These are phyloP conservation scores for Cordyceps tenuipes DNA, from an alignment of 2,329 filamentous ascomycete species.

Conservation along the genomic window DNA sequence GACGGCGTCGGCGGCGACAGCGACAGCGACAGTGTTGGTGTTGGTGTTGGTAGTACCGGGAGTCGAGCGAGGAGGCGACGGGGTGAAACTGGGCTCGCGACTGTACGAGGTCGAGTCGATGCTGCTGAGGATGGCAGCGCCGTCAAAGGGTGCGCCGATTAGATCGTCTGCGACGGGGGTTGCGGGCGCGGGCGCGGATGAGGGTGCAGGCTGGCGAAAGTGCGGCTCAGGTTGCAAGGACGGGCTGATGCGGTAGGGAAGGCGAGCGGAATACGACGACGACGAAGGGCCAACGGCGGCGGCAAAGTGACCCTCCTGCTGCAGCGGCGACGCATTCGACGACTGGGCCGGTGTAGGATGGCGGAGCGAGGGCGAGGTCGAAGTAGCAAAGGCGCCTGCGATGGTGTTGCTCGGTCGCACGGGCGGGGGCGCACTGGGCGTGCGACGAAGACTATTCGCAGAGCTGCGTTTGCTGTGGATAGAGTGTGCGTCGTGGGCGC, in stretches of 20 bases:
- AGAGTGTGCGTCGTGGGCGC: conserved; percentile 45
- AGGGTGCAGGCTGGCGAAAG: conserved; percentile 18
- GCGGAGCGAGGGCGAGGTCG: conserved; percentile 41
- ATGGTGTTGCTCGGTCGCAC: conserved; percentile 38
- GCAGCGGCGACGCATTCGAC: conserved; percentile 39
- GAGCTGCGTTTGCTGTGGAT: conserved; percentile 57
- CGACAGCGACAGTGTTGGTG: no score
- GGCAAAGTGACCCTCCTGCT: conserved; percentile 37
- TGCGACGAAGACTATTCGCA: conserved; percentile 47
- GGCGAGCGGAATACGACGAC: neutral
- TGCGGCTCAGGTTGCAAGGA: conserved; percentile 20
- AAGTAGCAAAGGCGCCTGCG: conserved; percentile 25
- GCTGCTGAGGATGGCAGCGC: conserved; percentile 51
- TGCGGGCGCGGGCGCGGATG: conserved; percentile 17
- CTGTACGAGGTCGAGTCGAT: conserved; percentile 42
- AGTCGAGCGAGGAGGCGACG: conserved; percentile 18
- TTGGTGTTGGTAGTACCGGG: conserved; percentile 21
- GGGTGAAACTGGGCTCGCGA: neutral
- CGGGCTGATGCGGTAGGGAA: conserved; percentile 8
- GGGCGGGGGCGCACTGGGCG: conserved; percentile 52
- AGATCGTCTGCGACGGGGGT: conserved; percentile 45
- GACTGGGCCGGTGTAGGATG: conserved; percentile 32
- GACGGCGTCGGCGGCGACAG: conserved; percentile 16
- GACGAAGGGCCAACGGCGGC: conserved; percentile 21
- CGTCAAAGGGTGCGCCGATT: conserved; percentile 58